Base-by-base conservation (phyloP, 257 asterid genomes). In the Ilex aquifolium region DNA sequence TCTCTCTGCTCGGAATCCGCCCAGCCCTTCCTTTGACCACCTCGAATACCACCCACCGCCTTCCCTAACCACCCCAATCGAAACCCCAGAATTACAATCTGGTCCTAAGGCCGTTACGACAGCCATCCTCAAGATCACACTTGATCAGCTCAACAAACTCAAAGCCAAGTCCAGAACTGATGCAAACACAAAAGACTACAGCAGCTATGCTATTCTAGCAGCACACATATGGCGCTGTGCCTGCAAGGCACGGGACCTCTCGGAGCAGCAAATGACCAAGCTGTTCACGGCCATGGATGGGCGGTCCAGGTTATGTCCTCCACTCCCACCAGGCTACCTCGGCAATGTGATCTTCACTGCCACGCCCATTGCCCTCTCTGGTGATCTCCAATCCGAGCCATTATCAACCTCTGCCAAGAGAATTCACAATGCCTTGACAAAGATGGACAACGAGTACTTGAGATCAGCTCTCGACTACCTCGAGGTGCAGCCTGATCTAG, bases 181-280 rank as follows among this genome's bases (percentile, higher is more conserved):
- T 48, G 83, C 77, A 60, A 2, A 36, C 42, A 8, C 42, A 36
- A 36, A 36, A 36, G 86, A 84, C 76, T 49, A 49, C 16, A 49
- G 54, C 16, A 49, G 54, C 54, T 88, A 82, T 44, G 95, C 86
- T 73, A 77, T 84, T 36, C 75, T 88, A 3, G 87, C 88, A 1
- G 96, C 96, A 2, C 96, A 88, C 62, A 76, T 88, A 15, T 88
- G 96, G 96, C 85, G 95, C 31, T 79, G 88, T 63, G 74, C 86
- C 1, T 80, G 91, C 81, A 76, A 69, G 39, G 91, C 96, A 6
- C 88, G 96, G 4, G 79, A 81, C 53, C 85, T 83, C 36, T 29
- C 61, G 2, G 56, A 65, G 13, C 88, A 83, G 50, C 96, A 88
- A 64, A 60, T 63, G 17, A 78, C 95, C 16, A 81, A 83, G 75